A percentile compares a stretch with the other conserved stretches of the same genome.
These are phyloP conservation scores for Leccinum truebloodii DNA, from an alignment of 768 basidiomycete genomes.

Conservation along the genomic window DNA sequence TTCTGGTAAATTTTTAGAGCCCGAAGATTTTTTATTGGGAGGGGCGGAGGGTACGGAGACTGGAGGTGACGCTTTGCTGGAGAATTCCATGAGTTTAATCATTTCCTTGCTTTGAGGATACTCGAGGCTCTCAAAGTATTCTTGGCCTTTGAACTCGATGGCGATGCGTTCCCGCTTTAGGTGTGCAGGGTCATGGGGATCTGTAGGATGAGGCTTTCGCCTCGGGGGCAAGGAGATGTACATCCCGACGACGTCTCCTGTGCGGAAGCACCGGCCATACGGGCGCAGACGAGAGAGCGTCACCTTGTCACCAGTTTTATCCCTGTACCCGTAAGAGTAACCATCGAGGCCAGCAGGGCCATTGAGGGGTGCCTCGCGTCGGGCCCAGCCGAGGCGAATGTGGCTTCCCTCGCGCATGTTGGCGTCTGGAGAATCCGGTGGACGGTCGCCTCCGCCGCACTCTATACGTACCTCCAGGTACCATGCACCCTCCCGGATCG, in stretches of 20 bases:
- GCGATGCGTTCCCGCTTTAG: conserved; percentile 88
- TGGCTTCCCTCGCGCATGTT: conserved; percentile 68
- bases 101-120: conserved; percentile 91
- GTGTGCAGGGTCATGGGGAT: conserved; percentile 78
- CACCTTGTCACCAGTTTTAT: conserved; percentile 91
- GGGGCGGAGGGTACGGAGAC: conserved; percentile 56
- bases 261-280: conserved; percentile 71
- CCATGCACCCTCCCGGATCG: conserved; percentile 88
- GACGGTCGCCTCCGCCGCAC: conserved; percentile 66
- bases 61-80: conserved; percentile 56
- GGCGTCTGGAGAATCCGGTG: conserved; percentile 41
- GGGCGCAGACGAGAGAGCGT: conserved; percentile 77
- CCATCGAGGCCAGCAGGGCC: conserved; percentile 92
- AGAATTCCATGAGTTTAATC: conserved; percentile 81
- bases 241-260: conserved; percentile 92
- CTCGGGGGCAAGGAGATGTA: conserved; percentile 84
- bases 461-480: conserved; percentile 89
- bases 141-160: conserved; percentile 95
- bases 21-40: conserved; percentile 62
- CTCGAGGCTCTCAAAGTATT: conserved; percentile 93
- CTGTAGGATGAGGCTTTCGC: conserved; percentile 55
- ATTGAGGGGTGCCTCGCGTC: conserved; percentile 92
- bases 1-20: conserved; percentile 69
- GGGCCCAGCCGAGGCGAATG: conserved; percentile 88
- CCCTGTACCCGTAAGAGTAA: conserved; percentile 89